Conservation (phyloP, 2,329 filamentous ascomycete species). For the Dactylonectria macrodidyma region DNA sequence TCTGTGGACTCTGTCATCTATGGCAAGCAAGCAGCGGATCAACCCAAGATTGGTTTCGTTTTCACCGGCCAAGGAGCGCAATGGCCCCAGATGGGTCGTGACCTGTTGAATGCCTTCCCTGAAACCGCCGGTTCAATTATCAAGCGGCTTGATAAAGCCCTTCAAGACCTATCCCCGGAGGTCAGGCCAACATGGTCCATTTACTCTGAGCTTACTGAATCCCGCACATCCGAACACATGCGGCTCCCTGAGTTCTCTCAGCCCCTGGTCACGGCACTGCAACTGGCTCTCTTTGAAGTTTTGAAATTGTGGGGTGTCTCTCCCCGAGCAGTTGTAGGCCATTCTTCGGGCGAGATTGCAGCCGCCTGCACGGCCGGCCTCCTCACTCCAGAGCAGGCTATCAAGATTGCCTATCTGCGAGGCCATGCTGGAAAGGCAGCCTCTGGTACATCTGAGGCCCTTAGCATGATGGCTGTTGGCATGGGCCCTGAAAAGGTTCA, state of each 20-base stretch:
- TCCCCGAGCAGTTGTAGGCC: constrained; percentile 51
- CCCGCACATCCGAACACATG: constrained; percentile 22
- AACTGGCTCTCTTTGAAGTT: constrained; percentile 56
- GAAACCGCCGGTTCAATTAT: constrained; percentile 24
- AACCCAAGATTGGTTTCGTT: constrained; percentile 43
- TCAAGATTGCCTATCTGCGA: constrained; percentile 51
- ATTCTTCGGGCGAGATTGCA: constrained; percentile 56
- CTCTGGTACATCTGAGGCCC: background rate
- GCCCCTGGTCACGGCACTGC: constrained; percentile 57
- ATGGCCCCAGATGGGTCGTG: constrained; percentile 53
- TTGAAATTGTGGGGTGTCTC: constrained; percentile 46
- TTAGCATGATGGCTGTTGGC: constrained; percentile 26
- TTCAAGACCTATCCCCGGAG: constrained; percentile 36
- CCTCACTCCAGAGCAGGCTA: constrained; percentile 42
- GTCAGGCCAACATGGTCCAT: constrained; percentile 31
- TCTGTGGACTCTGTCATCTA: constrained; percentile 19
- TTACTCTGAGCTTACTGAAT: constrained; percentile 36
- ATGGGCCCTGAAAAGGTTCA: constrained; percentile 21
- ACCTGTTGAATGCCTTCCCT: constrained; percentile 42
- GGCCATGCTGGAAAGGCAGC: constrained; percentile 37
- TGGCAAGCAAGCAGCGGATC: constrained; percentile 16
- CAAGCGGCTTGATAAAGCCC: constrained; percentile 35
- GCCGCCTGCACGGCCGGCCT: constrained; percentile 49
- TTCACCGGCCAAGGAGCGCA: constrained; percentile 58
- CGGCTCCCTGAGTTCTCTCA: constrained; percentile 50